Base-by-base conservation (phyloP, 306 rosid species). In the Alnus glutinosa region DNA sequence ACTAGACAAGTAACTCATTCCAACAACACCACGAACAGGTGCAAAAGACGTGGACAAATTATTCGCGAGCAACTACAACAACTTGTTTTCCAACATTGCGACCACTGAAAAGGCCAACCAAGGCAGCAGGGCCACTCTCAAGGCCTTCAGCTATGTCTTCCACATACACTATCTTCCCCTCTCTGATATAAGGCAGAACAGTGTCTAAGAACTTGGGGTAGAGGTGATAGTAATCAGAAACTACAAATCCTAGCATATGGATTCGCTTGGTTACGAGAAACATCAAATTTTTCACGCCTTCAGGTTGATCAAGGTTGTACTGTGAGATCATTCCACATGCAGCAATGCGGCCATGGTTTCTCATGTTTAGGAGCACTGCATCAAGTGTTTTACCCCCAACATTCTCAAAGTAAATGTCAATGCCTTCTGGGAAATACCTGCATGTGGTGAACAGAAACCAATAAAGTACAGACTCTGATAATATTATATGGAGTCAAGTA, bases 191-290 rank as follows among this genome's bases (percentile, higher is more conserved):
- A 74, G 97, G 93, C 83, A 91, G 63, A 34, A 91, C 71, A n/a
- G 75, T 76, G 2, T 91, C 97, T 59, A 91, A 79, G 64, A 89
- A 89, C 84, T 93, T 85, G 0, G 86, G 84, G 71, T 91, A 89
- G 2, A 80, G 77, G 44, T 90, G 87, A 70, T 28, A 46, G 69
- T 55, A 59, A 70, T 59, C 11, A 10, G 1, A 2, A 7, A 42
- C 49, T 1, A 13, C 2, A 14, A 69, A 78, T 9, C 81, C 76
- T 44, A 28, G 14, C 19, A 78, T 55, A 0, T 32, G 69, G 23
- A 69, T 36, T n/a, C 15, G 34, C 30, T 57, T 78, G 12, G 1
- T 7, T 2, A 70, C 1, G 9, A 78, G 14, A 7, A 32, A 19
- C 58, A 55, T 46, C 37, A 78, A 57, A 55, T 70, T 78, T 6